phyloP scores from a whole-genome alignment of 805 yeast species.

The Monosporozyma unispora region DNA sequence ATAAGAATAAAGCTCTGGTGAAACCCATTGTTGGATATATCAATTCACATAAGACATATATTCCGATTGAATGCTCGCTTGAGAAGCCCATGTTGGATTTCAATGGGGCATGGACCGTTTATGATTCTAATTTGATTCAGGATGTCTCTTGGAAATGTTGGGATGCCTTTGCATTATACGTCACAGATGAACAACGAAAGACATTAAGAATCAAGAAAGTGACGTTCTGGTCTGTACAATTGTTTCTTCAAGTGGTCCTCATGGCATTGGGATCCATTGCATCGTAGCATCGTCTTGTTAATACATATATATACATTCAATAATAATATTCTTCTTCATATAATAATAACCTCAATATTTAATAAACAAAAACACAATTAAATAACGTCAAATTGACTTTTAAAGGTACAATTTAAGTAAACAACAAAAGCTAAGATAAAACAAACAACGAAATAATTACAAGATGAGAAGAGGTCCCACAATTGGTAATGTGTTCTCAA shows the following conservation, averaged over 20 bases:
- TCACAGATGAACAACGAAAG: slow-evolving; percentile 76
- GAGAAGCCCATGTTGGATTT: slow-evolving; percentile 75
- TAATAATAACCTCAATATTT: no score
- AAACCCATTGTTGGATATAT: slow-evolving; percentile 94
- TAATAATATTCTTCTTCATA: not conserved
- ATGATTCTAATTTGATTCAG: slow-evolving; percentile 84
- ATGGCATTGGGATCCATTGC: slow-evolving; percentile 75
- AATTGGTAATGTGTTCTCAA: slow-evolving; percentile 9
- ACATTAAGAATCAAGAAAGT: slow-evolving; percentile 67
- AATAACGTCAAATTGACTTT: not conserved
- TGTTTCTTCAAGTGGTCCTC: slow-evolving; percentile 69
- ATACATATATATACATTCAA: not conserved
- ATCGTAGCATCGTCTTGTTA: slow-evolving; percentile 11
- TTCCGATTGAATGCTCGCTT: slow-evolving; percentile 77
- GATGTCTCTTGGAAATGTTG: slow-evolving; percentile 85
- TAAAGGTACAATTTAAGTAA: not conserved
- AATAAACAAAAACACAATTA: not conserved
- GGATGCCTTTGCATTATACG: slow-evolving; percentile 82
- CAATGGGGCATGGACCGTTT: slow-evolving; percentile 94
- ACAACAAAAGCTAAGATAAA: not conserved
- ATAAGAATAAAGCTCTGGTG: slow-evolving; percentile 82
- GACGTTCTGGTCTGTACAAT: slow-evolving; percentile 87
- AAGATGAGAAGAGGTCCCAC: slow-evolving; percentile 17
- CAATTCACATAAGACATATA: slow-evolving; percentile 79
- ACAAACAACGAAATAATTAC: no score